A percentile compares a stretch with the other conserved stretches of the same genome.
Evolutionary conservation across 2,329 filamentous ascomycete genomes (phyloP).

Genomic region (Xylaria sp.): DNA sequence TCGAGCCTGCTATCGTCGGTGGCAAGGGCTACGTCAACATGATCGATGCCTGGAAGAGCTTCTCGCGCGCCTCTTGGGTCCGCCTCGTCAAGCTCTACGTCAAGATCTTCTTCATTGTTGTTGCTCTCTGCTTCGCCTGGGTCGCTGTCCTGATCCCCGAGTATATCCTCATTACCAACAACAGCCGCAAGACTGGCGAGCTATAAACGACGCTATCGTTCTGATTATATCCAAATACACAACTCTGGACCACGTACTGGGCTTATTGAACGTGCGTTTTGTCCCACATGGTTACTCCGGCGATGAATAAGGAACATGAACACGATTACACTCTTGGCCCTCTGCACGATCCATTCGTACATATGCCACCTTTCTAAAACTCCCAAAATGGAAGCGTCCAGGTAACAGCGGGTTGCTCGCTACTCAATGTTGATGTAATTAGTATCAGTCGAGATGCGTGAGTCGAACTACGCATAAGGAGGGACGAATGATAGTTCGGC

Average conservation of each 20-base stretch:
- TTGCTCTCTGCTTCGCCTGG: slow-evolving; percentile 55
- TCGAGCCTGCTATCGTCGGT: slow-evolving; percentile 75
- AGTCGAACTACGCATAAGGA: neutral
- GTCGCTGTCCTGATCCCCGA: slow-evolving; percentile 58
- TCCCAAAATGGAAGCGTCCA: neutral
- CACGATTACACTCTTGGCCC: too few relatives aligned
- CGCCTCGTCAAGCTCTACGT: slow-evolving; percentile 76
- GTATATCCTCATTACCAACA: slow-evolving; percentile 48
- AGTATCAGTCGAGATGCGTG: neutral
- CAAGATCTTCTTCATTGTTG: slow-evolving; percentile 69
- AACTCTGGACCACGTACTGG: neutral
- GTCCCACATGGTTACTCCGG: too few relatives aligned
- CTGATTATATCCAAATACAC: neutral
- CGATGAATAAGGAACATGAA: too few relatives aligned
- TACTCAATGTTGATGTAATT: neutral
- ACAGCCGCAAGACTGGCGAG: slow-evolving; percentile 21
- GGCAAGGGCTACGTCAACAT: slow-evolving; percentile 74
- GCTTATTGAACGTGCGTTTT: neutral
- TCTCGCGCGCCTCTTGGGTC: slow-evolving; percentile 73
- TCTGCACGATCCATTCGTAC: too few relatives aligned
- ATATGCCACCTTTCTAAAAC: neutral
- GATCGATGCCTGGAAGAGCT: slow-evolving; percentile 78
- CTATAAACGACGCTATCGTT: neutral
- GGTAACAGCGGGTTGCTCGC: neutral
- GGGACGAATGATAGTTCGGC: too few relatives aligned